Percentiles rank a stretch among this genome's conserved stretches.
phyloP scores from a whole-genome alignment of 257 asterid species.

The Ajuga chamaepitys region DNA sequence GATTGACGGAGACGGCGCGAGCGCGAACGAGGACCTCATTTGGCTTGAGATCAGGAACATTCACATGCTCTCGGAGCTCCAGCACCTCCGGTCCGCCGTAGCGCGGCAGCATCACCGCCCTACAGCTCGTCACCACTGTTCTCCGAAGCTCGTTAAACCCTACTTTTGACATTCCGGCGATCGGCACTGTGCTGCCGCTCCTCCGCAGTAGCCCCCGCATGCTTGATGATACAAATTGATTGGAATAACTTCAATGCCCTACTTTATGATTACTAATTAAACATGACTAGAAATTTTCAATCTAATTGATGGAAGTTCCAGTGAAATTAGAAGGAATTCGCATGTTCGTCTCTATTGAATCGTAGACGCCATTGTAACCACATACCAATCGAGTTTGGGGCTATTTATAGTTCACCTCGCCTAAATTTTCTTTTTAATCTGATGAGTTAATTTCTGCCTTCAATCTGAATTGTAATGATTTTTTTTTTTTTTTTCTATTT shows the following conservation, averaged over 20 bases:
- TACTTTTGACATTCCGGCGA: slow-evolving; percentile 18
- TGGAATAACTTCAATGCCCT: neutral
- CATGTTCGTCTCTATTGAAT: neutral
- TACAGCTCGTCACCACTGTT: slow-evolving; percentile 56
- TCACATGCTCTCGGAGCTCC: slow-evolving; percentile 65
- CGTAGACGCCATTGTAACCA: slow-evolving; percentile 15
- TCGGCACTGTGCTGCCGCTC: slow-evolving; percentile 16
- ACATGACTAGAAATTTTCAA: neutral
- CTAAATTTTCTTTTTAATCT: too few species aligned
- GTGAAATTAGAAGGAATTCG: neutral
- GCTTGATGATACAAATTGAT: slow-evolving; percentile 10
- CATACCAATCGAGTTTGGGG: neutral
- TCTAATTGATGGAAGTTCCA: neutral
- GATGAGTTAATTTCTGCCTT: too few species aligned
- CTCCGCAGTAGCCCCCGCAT: slow-evolving; percentile 52
- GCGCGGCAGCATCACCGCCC: slow-evolving; percentile 78
- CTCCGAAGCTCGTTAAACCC: slow-evolving; percentile 33
- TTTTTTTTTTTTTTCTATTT: too few species aligned
- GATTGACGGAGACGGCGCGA: slow-evolving; percentile 94
- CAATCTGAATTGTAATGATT: too few species aligned
- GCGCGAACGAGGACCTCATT: slow-evolving; percentile 92
- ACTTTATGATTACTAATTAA: neutral
- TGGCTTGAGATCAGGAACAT: slow-evolving; percentile 72
- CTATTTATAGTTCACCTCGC: slow-evolving; percentile 1
- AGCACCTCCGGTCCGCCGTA: slow-evolving; percentile 89